phyloP scores from a whole-genome alignment of 352 stramenopile species.

The Phytophthora capsici region DNA sequence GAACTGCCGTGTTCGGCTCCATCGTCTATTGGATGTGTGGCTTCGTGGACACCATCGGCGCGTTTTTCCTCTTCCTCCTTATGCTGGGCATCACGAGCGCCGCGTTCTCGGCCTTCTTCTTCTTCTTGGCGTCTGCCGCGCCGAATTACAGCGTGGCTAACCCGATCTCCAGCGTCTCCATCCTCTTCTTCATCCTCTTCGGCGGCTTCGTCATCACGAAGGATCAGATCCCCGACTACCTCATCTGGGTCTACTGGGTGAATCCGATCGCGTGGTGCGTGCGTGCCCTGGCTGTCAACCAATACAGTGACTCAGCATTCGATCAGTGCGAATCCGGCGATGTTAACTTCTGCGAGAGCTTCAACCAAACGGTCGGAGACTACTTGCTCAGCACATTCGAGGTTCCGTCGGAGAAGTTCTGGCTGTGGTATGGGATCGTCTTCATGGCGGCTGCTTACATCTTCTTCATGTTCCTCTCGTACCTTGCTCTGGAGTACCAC shows the following conservation, averaged over 20 bases:
- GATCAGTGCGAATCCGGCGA: constrained; percentile 3
- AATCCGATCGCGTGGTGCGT: constrained; percentile 12
- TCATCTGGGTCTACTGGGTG: constrained; percentile 22
- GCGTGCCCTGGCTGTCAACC: constrained; percentile 17
- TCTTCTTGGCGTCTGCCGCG: constrained; percentile 23
- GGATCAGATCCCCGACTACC: constrained; percentile 16
- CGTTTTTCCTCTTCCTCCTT: constrained; percentile 32
- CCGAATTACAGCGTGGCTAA: constrained; percentile 27
- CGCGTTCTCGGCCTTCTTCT: constrained; percentile 35
- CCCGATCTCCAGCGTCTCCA: constrained; percentile 18
- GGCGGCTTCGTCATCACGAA: constrained; percentile 17
- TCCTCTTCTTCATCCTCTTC: constrained; percentile 21
- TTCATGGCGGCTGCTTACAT: constrained; percentile 9
- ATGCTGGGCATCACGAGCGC: constrained; percentile 62
- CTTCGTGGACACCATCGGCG: constrained; percentile 36
- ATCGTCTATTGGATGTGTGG: constrained; percentile 44
- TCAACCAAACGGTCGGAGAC: constrained; percentile 1
- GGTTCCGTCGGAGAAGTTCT: constrained; percentile 21
- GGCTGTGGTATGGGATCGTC: constrained; percentile 19
- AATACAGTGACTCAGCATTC: constrained; percentile 11
- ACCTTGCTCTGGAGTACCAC: constrained; percentile 9
- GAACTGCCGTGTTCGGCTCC: constrained; percentile 56
- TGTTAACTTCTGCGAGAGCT: constrained; percentile 8
- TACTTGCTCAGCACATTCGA: constrained; percentile 13
- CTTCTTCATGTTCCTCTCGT: constrained; percentile 22